A percentile compares a stretch with the other conserved stretches of the same genome.
Evolutionary conservation across 2,329 filamentous ascomycete species (phyloP).

Genomic region (Sarocladium strictum): DNA sequence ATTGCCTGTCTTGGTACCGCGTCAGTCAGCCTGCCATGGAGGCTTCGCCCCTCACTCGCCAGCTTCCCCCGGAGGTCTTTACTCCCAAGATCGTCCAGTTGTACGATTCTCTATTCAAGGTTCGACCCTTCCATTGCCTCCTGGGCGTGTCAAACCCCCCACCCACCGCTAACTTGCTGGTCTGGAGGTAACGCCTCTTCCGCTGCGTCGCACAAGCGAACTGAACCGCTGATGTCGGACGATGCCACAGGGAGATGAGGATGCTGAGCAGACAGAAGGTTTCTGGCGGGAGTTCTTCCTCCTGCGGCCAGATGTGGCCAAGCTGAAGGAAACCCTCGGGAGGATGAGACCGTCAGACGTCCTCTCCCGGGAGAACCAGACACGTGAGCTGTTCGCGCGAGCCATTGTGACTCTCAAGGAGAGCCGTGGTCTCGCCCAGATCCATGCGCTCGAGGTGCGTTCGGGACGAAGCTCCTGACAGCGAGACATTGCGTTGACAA

Average conservation of each 20-base stretch:
- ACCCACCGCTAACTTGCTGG: conserved; percentile 7
- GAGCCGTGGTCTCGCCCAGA: conserved; percentile 54
- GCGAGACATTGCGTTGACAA: neutral
- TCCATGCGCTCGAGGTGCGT: conserved; percentile 80
- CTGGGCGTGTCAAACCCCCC: neutral
- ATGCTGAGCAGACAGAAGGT: conserved; percentile 69
- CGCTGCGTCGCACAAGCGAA: neutral
- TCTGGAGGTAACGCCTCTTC: conserved; percentile 19
- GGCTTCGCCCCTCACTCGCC: conserved; percentile 86
- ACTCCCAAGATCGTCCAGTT: conserved; percentile 90
- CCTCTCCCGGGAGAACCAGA: conserved; percentile 69
- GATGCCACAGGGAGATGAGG: conserved; percentile 51
- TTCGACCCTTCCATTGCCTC: conserved; percentile 25
- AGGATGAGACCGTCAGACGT: conserved; percentile 68
- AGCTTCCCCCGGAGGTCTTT: conserved; percentile 83
- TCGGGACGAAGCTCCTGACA: too few species aligned
- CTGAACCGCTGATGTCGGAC: conserved; percentile 23
- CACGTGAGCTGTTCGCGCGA: conserved; percentile 70
- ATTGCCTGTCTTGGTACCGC: neutral
- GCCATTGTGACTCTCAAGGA: conserved; percentile 65
- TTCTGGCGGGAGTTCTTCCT: conserved; percentile 98
- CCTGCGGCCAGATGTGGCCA: conserved; percentile 67
- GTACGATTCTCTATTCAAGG: conserved; percentile 80
- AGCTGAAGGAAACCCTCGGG: conserved; percentile 63
- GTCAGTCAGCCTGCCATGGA: conserved; percentile 53